Base-by-base conservation (phyloP, 495 filamentous ascomycete species). In the Astrothelium subdiscretum region DNA sequence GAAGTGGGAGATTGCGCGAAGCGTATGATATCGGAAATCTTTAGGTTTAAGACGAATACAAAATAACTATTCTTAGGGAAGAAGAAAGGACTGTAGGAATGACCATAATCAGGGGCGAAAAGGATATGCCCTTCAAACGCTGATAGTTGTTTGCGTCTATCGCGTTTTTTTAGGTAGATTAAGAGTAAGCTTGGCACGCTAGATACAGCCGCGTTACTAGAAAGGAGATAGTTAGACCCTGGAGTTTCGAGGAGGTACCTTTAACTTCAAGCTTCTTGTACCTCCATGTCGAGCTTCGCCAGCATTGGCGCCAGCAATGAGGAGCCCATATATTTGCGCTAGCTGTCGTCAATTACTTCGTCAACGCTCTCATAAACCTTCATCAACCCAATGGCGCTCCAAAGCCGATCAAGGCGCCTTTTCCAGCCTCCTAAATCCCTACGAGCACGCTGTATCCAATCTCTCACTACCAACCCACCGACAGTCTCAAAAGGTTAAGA, bases 321-420 rank as follows among this genome's bases (percentile, higher is more conserved):
- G 62, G 38, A 60, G 62, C 64, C 60, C 67, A 6, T 67, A 68
- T 59, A 42, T 71, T 13, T 71, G 69, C 31, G 51, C 57, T 2
- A 63, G 54, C 42, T 71, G 69, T 60, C 67, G 66, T 32, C 58
- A 20, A 8, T 59, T 61, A n/a, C 62, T 71, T n/a, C 5, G 31
- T 13, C 64, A 35, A 38, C 65, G 63, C 61, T 20, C 20, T 6
- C 24, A 40, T 2, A 51, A 20, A 15, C 54, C 60, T 3, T 32
- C n/a, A n/a, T 18, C 44, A 5, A 63, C 59, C 27, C 65, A 66
- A 65, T 68, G 65, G 65, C 67, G 65, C 24, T 59, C 63, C 57
- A 54, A 29, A 54, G 48, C 24, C 12, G 48, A 54, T 29, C 20
- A 54, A 5, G 48, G 22, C 15, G 22, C 48, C 22, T 54, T 54